Evolutionary conservation across 1,284 basidiomycete genomes (phyloP).

Genomic region (Volvariella volvacea): DNA sequence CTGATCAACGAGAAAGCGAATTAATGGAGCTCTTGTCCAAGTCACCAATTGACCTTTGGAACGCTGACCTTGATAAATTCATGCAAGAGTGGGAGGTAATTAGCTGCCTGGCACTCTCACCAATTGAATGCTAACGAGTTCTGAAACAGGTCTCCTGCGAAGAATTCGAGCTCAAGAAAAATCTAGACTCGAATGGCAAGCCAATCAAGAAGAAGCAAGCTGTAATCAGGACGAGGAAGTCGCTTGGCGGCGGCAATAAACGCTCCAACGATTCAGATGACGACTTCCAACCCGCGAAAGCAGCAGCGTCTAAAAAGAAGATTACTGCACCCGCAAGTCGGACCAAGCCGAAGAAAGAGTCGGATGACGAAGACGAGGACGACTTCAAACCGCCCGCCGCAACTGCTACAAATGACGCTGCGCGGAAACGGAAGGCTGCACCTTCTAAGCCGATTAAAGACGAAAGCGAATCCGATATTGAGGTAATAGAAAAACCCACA

Average conservation of each 20-base stretch:
- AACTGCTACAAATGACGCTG: conserved; percentile 11
- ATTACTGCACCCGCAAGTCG: conserved; percentile 21
- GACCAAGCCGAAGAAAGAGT: conserved; percentile 21
- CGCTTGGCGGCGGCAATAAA: conserved; percentile 39
- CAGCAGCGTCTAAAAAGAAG: conserved; percentile 37
- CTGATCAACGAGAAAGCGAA: conserved; percentile 80
- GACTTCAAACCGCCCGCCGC: neutral
- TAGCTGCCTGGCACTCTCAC: conserved; percentile 6
- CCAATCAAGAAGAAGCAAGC: conserved; percentile 73
- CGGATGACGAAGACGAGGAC: conserved; percentile 19
- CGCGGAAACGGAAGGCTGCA: conserved; percentile 17
- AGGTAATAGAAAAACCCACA: conserved; percentile 12
- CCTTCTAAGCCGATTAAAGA: conserved; percentile 14
- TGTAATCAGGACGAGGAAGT: conserved; percentile 68
- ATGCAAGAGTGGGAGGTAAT: conserved; percentile 80
- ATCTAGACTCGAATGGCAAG: conserved; percentile 51
- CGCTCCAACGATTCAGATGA: conserved; percentile 38
- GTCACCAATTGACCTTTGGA: conserved; percentile 86
- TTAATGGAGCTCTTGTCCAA: conserved; percentile 75
- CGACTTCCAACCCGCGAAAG: conserved; percentile 72
- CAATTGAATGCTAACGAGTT: conserved; percentile 5
- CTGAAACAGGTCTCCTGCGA: conserved; percentile 52
- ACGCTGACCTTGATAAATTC: conserved; percentile 83
- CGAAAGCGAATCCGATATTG: conserved; percentile 20
- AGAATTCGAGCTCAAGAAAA: conserved; percentile 49